Conservation (phyloP, 225 moss, liverwort and hornwort species). For the Physcomitrellopsis africana region DNA sequence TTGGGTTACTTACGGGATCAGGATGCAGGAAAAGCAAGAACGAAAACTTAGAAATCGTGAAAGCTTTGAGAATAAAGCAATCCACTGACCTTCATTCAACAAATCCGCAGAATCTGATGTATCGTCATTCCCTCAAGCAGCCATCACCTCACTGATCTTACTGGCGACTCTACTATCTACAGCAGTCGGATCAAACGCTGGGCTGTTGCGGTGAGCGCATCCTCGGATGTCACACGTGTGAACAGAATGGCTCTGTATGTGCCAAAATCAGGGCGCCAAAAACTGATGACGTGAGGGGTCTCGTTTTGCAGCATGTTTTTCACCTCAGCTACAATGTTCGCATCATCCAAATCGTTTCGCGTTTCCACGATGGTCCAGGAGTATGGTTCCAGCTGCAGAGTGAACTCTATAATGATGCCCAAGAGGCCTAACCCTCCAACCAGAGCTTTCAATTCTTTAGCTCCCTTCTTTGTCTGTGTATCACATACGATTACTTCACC, state of each 20-base stretch:
- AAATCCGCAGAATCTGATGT: slow-evolving; percentile 19
- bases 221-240: slow-evolving; percentile 29
- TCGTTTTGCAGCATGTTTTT: slow-evolving; percentile 33
- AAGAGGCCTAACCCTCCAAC: slow-evolving; percentile 39
- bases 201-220: slow-evolving; percentile 29
- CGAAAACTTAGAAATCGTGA: not conserved
- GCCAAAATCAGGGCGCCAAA: slow-evolving; percentile 51
- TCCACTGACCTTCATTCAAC: slow-evolving; percentile 26
- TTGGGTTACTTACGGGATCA: not conserved
- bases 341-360: slow-evolving; percentile 35
- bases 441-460: slow-evolving; percentile 40
- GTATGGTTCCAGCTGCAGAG: slow-evolving; percentile 41
- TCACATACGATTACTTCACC: slow-evolving; percentile 49
- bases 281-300: slow-evolving; percentile 46
- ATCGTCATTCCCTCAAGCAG: slow-evolving; percentile 28
- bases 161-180: slow-evolving; percentile 13
- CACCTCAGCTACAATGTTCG: slow-evolving; percentile 40
- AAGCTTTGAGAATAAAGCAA: not conserved
- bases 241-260: slow-evolving; percentile 43
- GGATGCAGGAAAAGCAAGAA: slow-evolving; percentile 13
- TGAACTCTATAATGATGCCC: slow-evolving; percentile 51
- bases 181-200: slow-evolving; percentile 37
- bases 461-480: slow-evolving; percentile 21
- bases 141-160: slow-evolving; percentile 27
- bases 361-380: slow-evolving; percentile 47